Conservation (phyloP, 2,329 filamentous ascomycete species). For the Sclerotinia nivalis region DNA sequence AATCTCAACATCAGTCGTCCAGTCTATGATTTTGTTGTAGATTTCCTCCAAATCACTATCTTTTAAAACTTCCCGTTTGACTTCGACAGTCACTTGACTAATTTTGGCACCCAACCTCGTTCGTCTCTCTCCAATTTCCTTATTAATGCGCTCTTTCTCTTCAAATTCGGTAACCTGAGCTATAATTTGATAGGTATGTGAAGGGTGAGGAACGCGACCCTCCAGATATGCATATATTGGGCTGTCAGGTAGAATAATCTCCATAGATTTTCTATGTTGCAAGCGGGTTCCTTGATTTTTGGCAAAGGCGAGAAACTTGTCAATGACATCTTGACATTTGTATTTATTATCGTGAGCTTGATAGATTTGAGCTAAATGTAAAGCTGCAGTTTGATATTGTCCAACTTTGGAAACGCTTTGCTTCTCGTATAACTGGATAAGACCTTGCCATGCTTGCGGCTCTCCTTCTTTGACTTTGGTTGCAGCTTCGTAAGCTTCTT, state of each 20-base stretch:
- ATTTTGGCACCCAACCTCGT: conserved; percentile 84
- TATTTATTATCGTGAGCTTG: conserved; percentile 63
- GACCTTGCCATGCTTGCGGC: conserved; percentile 85
- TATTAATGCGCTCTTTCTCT: conserved; percentile 87
- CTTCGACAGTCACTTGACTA: conserved; percentile 79
- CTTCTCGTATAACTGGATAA: conserved; percentile 82
- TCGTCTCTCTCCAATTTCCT: conserved; percentile 82
- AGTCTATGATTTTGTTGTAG: conserved; percentile 84
- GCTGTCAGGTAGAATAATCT: conserved; percentile 75
- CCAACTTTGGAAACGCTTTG: conserved; percentile 68
- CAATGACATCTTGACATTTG: conserved; percentile 66
- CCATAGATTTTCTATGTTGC: conserved; percentile 76
- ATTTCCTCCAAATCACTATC: conserved; percentile 76
- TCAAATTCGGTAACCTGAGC: conserved; percentile 81
- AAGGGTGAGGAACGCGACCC: conserved; percentile 77
- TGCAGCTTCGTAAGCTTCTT: conserved; percentile 73
- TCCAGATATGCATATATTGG: conserved; percentile 81
- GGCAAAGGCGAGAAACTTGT: conserved; percentile 77
- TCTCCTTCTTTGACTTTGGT: conserved; percentile 71
- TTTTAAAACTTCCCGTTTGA: conserved; percentile 79
- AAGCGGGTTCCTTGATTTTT: conserved; percentile 68
- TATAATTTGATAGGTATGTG: conserved; percentile 77
- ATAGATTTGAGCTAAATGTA: conserved; percentile 75
- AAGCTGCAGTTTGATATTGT: conserved; percentile 71
- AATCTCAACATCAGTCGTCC: conserved; percentile 83